A percentile compares a stretch with the other conserved stretches of the same genome.
phyloP scores from a whole-genome alignment of 2,329 filamentous ascomycete species.

The Hypoxylon sp. region DNA sequence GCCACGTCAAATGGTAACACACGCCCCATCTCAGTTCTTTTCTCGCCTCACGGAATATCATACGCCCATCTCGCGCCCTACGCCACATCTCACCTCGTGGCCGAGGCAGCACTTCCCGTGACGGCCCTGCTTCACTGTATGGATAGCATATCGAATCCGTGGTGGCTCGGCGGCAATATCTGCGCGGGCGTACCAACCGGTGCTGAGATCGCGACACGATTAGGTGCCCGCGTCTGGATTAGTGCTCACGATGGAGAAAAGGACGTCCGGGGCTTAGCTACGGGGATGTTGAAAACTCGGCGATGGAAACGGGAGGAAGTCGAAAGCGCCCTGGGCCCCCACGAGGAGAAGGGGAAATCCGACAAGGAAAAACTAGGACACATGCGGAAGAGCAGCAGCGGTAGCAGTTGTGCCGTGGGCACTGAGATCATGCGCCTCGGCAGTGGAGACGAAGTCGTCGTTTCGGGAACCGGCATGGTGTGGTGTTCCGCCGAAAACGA shows the following conservation, averaged over 20 bases:
- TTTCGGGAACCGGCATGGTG: conserved; percentile 60
- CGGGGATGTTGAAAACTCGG: conserved; percentile 64
- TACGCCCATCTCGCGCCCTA: conserved; percentile 70
- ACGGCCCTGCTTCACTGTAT: conserved; percentile 76
- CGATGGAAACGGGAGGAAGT: conserved; percentile 64
- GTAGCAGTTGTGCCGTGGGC: conserved; percentile 34
- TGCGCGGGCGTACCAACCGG: conserved; percentile 71
- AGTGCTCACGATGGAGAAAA: conserved; percentile 74
- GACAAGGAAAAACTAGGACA: conserved; percentile 33
- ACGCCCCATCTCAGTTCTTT: conserved; percentile 71
- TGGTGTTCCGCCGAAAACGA: conserved; percentile 41
- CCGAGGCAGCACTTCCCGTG: conserved; percentile 71
- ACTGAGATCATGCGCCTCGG: conserved; percentile 62
- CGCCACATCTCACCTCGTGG: conserved; percentile 69
- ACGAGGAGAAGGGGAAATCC: conserved; percentile 1
- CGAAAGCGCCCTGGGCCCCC: conserved; percentile 51
- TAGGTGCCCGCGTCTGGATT: conserved; percentile 72
- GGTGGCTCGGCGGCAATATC: conserved; percentile 74
- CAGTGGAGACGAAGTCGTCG: conserved; percentile 60
- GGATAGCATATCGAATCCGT: conserved; percentile 71
- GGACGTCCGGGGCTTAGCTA: conserved; percentile 66
- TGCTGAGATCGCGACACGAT: conserved; percentile 66
- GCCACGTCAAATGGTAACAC: conserved; percentile 43
- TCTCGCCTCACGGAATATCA: conserved; percentile 74
- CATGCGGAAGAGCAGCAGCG: conserved; percentile 39